Base-by-base conservation (phyloP, 352 stramenopile genomes). In the Pythium monospermum region DNA sequence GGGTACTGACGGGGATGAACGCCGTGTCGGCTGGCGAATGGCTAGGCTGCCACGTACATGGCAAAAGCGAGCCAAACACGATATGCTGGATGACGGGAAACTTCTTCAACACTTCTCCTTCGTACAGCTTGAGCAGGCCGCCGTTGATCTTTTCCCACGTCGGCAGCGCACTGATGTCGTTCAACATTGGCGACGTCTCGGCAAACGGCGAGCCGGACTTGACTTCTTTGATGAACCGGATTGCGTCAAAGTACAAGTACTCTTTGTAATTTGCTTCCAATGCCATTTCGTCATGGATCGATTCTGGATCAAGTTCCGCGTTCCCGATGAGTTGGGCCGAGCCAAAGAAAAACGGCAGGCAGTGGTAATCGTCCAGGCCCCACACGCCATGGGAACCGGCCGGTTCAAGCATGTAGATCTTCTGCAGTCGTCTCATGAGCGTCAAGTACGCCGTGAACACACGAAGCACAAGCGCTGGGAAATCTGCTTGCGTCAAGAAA, bases 301-400 rank as follows among this genome's bases (percentile, higher is more conserved):
- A 81, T 26, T 78, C 75, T 1, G 90, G 89, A 1, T 64, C 26
- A 42, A 96, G 78, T 16, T 84, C 58, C 22, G 70, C 50, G 54
- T 6, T 61, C 70, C 76, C 82, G 21, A 91, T 88, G 15, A 99
- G 78, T 64, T 99, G 96, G 48, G 95, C 89, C 21, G 96, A 87
- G 40, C 97, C 96, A 82, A 98, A 98, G 68, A 98, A 97, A 68
- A 99, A 99, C 1, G 93, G 86, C 27, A 99, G 74, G 62, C 96
- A 98, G 58, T 99, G 96, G 71, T 99, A 99, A 75, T 99, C 96
- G 64, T 99, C 97, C 35, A 99, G 78, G 21, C 94, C 96, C 96
- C 97, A 99, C 22, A 99, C 96, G 30, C 97, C 97, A 67, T 99
- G 96, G 19, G 85, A 98, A n/a, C 97, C 97, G 19, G 97, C 97